These are phyloP conservation scores for Candida germanica DNA, from an alignment of 805 yeast species.

Conservation along the genomic window DNA sequence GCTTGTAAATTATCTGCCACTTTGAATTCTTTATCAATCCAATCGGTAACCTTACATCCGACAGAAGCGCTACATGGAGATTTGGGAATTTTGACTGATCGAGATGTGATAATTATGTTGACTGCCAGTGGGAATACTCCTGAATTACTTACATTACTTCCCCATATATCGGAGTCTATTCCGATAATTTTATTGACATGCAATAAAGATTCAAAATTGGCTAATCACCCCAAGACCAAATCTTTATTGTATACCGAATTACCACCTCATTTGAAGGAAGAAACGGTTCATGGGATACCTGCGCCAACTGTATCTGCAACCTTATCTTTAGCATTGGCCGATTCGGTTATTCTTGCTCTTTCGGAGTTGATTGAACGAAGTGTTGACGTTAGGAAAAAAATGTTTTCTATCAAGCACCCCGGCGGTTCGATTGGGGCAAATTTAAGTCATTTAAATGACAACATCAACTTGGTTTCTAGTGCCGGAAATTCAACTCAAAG, in stretches of 20 bases:
- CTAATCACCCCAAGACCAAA: conserved; percentile 47
- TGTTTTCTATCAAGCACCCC: conserved; percentile 76
- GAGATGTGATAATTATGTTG: conserved; percentile 59
- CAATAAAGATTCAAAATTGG: conserved; percentile 51
- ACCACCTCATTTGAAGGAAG: conserved; percentile 57
- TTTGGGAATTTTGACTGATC: conserved; percentile 62
- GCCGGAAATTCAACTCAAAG: conserved; percentile 4
- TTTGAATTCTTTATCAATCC: conserved; percentile 72
- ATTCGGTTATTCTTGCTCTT: conserved; percentile 72
- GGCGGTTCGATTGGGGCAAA: conserved; percentile 83
- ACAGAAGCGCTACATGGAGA: conserved; percentile 91
- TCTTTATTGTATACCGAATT: conserved; percentile 61
- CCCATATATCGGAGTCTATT: conserved; percentile 51
- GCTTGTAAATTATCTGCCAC: conserved; percentile 80
- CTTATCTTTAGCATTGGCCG: conserved; percentile 69
- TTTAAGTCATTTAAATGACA: conserved; percentile 33
- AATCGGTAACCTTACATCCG: conserved; percentile 70
- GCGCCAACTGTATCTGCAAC: conserved; percentile 90
- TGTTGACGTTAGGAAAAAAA: conserved; percentile 45
- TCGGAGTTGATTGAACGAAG: conserved; percentile 65
- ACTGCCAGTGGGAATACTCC: conserved; percentile 84
- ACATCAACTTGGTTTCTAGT: conserved; percentile 10
- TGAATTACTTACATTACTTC: conserved; percentile 58
- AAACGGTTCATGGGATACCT: conserved; percentile 67
- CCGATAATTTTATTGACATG: conserved; percentile 67